Evolutionary conservation across 805 yeast genomes (phyloP).

Genomic region (Saccharomycopsis sp.): DNA sequence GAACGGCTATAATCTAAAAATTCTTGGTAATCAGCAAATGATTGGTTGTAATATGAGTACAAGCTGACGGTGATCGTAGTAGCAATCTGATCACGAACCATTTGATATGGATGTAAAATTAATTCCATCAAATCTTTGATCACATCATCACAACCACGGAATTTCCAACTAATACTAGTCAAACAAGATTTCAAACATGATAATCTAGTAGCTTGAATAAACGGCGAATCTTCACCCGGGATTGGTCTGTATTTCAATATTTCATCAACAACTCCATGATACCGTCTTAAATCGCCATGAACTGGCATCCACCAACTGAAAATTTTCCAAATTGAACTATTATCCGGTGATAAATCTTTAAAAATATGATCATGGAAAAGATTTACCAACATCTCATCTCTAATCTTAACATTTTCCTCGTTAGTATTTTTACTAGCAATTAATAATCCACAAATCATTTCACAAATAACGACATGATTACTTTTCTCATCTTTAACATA

Average conservation of each 20-base stretch:
- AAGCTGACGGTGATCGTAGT: conserved; percentile 40
- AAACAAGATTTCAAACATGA: conserved; percentile 46
- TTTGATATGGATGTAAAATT: conserved; percentile 58
- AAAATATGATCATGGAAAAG: conserved; percentile 41
- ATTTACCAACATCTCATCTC: conserved; percentile 44
- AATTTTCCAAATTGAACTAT: conserved; percentile 64
- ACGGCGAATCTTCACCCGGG: conserved; percentile 50
- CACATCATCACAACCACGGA: conserved; percentile 40
- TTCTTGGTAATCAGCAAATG: conserved; percentile 34
- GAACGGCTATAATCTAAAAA: conserved; percentile 27
- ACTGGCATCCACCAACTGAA: conserved; percentile 69
- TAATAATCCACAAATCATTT: conserved; percentile 59
- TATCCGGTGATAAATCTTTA: conserved; percentile 66
- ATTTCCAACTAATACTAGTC: conserved; percentile 47
- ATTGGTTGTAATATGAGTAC: conserved; percentile 36
- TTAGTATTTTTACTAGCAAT: conserved; percentile 40
- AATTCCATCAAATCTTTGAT: conserved; percentile 41
- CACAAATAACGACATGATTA: conserved; percentile 68
- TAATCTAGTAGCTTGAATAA: conserved; percentile 56
- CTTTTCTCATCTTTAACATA: conserved; percentile 66
- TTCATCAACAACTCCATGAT: conserved; percentile 38
- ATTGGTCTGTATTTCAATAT: conserved; percentile 31
- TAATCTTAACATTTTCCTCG: conserved; percentile 26
- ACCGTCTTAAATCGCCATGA: conserved; percentile 61
- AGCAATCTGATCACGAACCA: conserved; percentile 65